Percentiles rank a stretch among this genome's conserved stretches.
These are phyloP conservation scores for Diaporthe capsici DNA, from an alignment of 2,329 filamentous ascomycete species.

Conservation along the genomic window DNA sequence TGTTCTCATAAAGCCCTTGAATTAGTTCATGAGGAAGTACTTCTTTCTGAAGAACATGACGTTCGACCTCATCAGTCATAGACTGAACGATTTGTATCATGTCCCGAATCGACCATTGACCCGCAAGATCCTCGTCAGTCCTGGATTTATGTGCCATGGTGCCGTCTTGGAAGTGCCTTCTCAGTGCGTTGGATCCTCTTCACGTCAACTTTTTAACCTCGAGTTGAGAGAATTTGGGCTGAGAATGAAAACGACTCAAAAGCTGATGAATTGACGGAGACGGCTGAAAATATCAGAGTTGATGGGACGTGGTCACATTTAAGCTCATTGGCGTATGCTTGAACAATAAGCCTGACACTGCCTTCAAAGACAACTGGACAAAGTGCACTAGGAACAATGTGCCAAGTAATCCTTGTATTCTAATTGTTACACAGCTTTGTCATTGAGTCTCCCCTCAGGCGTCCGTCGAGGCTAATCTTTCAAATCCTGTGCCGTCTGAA, in stretches of 20 bases:
- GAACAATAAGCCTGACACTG: not conserved
- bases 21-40: not conserved
- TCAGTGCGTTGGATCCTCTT: not conserved
- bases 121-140: not conserved
- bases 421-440: too few species aligned
- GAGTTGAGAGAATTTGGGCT: too few species aligned
- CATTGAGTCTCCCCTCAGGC: not conserved
- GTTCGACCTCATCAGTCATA: not conserved
- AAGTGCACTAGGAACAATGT: not conserved
- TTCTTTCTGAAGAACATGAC: not conserved
- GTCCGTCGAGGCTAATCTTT: not conserved
- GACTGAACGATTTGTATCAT: rapidly evolving
- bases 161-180: not conserved
- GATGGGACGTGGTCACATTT: not conserved
- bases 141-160: not conserved
- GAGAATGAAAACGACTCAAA: not conserved
- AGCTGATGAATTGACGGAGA: not conserved
- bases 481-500: too few species aligned
- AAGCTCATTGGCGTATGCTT: not conserved
- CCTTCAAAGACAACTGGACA: not conserved
- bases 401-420: not conserved
- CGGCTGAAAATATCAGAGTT: not conserved
- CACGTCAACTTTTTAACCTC: not conserved
- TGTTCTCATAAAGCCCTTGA: not conserved
- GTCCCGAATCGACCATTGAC: not conserved